Conservation (phyloP, 2,329 filamentous ascomycete species). For the Colletotrichum cereale region DNA sequence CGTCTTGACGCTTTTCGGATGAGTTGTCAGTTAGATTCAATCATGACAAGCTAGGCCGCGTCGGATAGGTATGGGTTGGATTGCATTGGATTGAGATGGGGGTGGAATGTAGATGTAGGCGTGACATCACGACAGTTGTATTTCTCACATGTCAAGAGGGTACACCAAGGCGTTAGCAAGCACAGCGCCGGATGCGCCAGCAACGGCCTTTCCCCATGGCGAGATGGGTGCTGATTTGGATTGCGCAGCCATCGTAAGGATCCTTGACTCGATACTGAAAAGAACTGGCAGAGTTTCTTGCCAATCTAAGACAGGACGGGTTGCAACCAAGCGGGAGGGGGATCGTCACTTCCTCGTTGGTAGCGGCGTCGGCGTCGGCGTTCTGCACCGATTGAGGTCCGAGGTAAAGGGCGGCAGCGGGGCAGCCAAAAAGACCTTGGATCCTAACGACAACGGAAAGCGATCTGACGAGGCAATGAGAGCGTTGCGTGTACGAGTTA, state of each 20-base stretch:
- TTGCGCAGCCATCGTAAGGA: slow-evolving; percentile 61
- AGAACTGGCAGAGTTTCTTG: not conserved
- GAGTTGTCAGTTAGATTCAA: slow-evolving; percentile 33
- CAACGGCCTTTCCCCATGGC: slow-evolving; percentile 92
- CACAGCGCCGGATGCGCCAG: slow-evolving; percentile 92
- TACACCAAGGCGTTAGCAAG: slow-evolving; percentile 96
- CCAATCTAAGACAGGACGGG: not conserved
- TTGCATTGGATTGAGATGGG: not conserved
- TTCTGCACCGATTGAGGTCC: slow-evolving; percentile 26
- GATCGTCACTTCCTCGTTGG: slow-evolving; percentile 45
- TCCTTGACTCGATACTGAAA: not conserved
- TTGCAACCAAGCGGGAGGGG: not conserved
- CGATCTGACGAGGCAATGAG: not conserved
- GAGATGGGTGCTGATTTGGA: slow-evolving; percentile 80
- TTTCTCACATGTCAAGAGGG: slow-evolving; percentile 88
- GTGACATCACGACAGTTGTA: slow-evolving; percentile 9
- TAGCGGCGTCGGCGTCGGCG: slow-evolving; percentile 34
- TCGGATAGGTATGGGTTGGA: not conserved
- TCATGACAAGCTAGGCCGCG: not conserved
- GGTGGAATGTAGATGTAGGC: not conserved
- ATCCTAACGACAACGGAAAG: not conserved
- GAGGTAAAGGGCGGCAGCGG: slow-evolving; percentile 10
- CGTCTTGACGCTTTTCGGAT: slow-evolving; percentile 83
- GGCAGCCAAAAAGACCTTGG: no score
- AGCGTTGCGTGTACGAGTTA: not conserved